Evolutionary conservation across 768 basidiomycete species (phyloP).

Genomic region (Suillus occidentalis): DNA sequence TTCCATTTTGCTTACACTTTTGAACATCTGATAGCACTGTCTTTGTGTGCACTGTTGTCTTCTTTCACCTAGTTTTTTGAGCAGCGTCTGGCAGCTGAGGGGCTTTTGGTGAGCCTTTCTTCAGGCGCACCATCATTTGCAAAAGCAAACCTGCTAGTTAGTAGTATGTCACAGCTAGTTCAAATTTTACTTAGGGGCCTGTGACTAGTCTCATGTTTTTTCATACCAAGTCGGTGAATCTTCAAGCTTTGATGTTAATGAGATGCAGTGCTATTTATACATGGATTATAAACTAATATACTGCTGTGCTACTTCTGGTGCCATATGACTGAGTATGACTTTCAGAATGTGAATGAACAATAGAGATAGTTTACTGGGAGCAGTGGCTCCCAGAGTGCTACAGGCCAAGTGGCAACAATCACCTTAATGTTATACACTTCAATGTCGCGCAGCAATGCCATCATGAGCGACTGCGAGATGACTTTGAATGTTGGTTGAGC

Average conservation of each 20-base stretch:
- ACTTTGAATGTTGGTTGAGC: not conserved
- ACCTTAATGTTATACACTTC: not conserved
- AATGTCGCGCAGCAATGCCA: not conserved
- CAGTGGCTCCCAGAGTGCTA: not conserved
- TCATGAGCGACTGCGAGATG: not conserved
- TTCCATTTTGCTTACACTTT: constrained; percentile 1
- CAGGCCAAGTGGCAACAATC: not conserved
- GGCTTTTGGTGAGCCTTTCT: not conserved
- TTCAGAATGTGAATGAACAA: not conserved
- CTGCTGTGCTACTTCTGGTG: not conserved
- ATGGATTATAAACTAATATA: no score
- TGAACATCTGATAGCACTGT: not conserved
- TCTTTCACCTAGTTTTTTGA: not conserved
- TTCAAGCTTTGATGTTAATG: no score
- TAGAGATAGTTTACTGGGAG: not conserved
- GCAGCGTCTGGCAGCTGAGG: not conserved
- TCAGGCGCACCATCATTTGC: not conserved
- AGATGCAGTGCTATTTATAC: no score
- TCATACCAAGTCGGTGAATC: no score
- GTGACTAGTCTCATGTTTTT: no score
- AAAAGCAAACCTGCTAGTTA: no score
- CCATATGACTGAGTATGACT: not conserved
- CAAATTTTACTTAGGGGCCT: no score
- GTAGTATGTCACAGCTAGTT: no score
- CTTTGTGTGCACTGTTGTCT: not conserved